Evolutionary conservation across 2,329 filamentous ascomycete species (phyloP).

Genomic region (Ophiosphaerella narmari): DNA sequence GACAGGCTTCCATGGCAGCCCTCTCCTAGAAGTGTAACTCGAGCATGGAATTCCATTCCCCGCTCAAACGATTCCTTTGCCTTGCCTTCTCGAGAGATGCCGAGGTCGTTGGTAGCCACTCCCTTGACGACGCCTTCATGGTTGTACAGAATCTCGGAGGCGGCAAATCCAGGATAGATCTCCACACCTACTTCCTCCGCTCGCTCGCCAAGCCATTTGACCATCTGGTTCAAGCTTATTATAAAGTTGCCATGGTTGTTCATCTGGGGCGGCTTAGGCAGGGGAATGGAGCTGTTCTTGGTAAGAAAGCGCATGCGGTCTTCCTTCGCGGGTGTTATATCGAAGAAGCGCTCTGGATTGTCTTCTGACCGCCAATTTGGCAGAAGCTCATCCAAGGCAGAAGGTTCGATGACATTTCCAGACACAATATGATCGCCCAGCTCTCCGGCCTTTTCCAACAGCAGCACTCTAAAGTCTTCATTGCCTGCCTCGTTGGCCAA

Average conservation of each 20-base stretch:
- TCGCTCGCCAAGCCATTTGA: conserved; percentile 92
- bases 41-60: conserved; percentile 97
- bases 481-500: conserved; percentile 92
- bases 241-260: conserved; percentile 98
- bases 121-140: conserved; percentile 86
- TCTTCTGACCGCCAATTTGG: conserved; percentile 91
- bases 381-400: conserved; percentile 84
- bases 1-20: conserved; percentile 94
- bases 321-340: conserved; percentile 78
- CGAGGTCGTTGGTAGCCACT: conserved; percentile 94
- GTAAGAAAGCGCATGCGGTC: conserved; percentile 97
- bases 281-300: conserved; percentile 73
- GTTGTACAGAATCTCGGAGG: conserved; percentile 87
- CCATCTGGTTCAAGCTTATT: conserved; percentile 90
- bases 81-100: conserved; percentile 78
- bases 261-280: conserved; percentile 95
- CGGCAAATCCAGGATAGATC: conserved; percentile 94
- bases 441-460: conserved; percentile 95
- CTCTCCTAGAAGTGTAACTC: conserved; percentile 88
- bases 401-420: conserved; percentile 91
- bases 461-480: conserved; percentile 89
- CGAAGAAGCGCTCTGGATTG: conserved; percentile 85
- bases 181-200: conserved; percentile 97
- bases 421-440: conserved; percentile 94
- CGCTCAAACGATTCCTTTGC: conserved; percentile 91